A percentile compares a stretch with the other conserved stretches of the same genome.
phyloP scores from a whole-genome alignment of 1,139 yeast species.

The Geotrichum carabidarum region DNA sequence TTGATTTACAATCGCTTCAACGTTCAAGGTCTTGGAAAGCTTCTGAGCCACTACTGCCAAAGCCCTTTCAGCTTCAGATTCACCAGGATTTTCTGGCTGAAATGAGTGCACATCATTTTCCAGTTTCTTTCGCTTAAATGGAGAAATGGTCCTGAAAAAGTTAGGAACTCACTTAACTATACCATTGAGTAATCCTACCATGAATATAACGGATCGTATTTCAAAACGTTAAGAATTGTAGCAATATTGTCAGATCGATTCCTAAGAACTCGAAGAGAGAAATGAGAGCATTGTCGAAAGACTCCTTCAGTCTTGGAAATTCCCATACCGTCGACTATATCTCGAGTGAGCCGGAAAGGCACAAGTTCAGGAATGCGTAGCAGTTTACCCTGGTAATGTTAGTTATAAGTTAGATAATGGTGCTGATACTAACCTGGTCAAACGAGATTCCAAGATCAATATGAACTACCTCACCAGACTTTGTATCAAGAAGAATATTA shows the following conservation, averaged over 20 bases:
- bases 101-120: slow-evolving; percentile 42
- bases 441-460: slow-evolving; percentile 95
- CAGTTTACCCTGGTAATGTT: slow-evolving; percentile 55
- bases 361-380: slow-evolving; percentile 88
- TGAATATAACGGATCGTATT: slow-evolving; percentile 88
- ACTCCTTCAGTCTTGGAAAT: slow-evolving; percentile 73
- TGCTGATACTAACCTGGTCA: slow-evolving; percentile 42
- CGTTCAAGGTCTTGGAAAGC: slow-evolving; percentile 65
- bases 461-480: slow-evolving; percentile 86
- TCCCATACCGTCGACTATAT: slow-evolving; percentile 90
- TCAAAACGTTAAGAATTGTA: slow-evolving; percentile 77
- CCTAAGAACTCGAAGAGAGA: slow-evolving; percentile 64
- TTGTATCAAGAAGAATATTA: slow-evolving; percentile 74
- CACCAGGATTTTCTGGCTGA: slow-evolving; percentile 37
- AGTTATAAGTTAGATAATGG: neutral
- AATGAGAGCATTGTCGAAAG: slow-evolving; percentile 67
- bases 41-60: slow-evolving; percentile 67
- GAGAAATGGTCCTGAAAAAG: slow-evolving; percentile 32
- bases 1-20: slow-evolving; percentile 80
- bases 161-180: neutral
- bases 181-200: slow-evolving; percentile 54
- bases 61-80: slow-evolving; percentile 77
- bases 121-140: slow-evolving; percentile 44
- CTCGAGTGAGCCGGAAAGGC: slow-evolving; percentile 87
- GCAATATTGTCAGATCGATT: slow-evolving; percentile 62